Evolutionary conservation across 2,329 filamentous ascomycete species (phyloP).

Genomic region (Elsinoe australis): DNA sequence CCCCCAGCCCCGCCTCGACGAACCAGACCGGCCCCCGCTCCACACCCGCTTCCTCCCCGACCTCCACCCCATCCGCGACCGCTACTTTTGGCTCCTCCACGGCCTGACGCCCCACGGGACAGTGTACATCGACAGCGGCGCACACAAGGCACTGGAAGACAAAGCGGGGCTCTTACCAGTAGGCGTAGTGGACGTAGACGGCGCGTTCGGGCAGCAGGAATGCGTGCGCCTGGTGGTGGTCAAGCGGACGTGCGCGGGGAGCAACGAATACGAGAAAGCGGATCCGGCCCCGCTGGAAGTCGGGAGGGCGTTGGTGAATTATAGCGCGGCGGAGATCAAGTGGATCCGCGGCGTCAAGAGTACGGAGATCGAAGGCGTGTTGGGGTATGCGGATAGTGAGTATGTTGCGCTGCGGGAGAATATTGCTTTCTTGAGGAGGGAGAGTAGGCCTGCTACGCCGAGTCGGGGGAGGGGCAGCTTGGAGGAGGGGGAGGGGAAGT

Average conservation of each 20-base stretch:
- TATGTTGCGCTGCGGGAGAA: slow-evolving; percentile 87
- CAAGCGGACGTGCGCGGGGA: slow-evolving; percentile 38
- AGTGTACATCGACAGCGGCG: slow-evolving; percentile 86
- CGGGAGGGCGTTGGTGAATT: slow-evolving; percentile 85
- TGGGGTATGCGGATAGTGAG: slow-evolving; percentile 91
- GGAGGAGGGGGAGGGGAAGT: background rate
- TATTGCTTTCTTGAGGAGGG: slow-evolving; percentile 59
- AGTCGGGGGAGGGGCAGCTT: slow-evolving; percentile 7
- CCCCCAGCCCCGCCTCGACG: slow-evolving; percentile 24
- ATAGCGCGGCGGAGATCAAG: slow-evolving; percentile 74
- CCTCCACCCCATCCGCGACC: slow-evolving; percentile 74
- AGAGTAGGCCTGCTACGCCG: slow-evolving; percentile 21
- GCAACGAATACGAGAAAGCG: slow-evolving; percentile 38
- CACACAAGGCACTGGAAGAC: slow-evolving; percentile 66
- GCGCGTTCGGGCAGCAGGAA: slow-evolving; percentile 85
- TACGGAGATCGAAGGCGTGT: slow-evolving; percentile 65
- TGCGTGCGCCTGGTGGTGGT: slow-evolving; percentile 81
- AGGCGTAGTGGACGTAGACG: slow-evolving; percentile 83
- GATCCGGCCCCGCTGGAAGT: slow-evolving; percentile 58
- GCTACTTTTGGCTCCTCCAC: slow-evolving; percentile 95
- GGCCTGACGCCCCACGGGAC: slow-evolving; percentile 85
- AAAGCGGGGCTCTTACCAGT: slow-evolving; percentile 85
- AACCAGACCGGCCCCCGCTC: slow-evolving; percentile 46
- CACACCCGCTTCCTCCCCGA: slow-evolving; percentile 92
- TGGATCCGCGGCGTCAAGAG: slow-evolving; percentile 80